Base-by-base conservation (phyloP, 2,329 filamentous ascomycete genomes). In the Monilinia laxa region DNA sequence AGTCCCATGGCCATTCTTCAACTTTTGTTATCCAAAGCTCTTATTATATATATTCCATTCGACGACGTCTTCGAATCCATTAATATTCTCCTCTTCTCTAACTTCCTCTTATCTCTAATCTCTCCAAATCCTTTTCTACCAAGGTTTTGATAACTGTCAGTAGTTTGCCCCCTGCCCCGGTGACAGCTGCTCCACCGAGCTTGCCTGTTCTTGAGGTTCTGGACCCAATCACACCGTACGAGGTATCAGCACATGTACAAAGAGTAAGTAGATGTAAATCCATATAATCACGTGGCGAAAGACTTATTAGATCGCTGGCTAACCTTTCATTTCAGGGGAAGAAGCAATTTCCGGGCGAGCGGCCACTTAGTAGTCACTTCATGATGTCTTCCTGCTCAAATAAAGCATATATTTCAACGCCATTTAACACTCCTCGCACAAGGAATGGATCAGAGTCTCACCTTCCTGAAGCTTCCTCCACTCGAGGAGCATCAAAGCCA, bases 351-450 rank as follows among this genome's bases (percentile, higher is more conserved):
- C n/a, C 45, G 3, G 45, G 9, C 6, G 58, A 38, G 35, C 47
- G 20, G 20, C 45, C 31, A 31, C 40, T 60, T 12, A 51, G 47
- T 54, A 10, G n/a, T 35, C 64, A 66, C 10, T 66, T 62, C 3
- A 40, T 23, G 47, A 51, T 65, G 12, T 65, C 65, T 2, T 65
- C 62, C 12, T 67, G 62, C 47, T 59, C 65, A 7, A 16, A 54
- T 3, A 58, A 12, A 23, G 23, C 53, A 20, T 54, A 59, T 25
- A 45, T 65, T 12, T 54, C 65, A 20, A 65, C 60, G 2, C 53
- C 65, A 45, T 65, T 53, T 25, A 67, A 67, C 9, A 57, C 60
- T 0, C 62, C 54, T 40, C 58, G n/a, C 23, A 35, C 25, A 6
- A 38, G 18, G 10, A 31, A 23, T 7, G 2, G 11, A 45, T 31